Evolutionary conservation across 257 asterid species (phyloP), one percentile per base, ranked within the genome.

Genomic region (Schizonepeta tenuifolia): DNA sequence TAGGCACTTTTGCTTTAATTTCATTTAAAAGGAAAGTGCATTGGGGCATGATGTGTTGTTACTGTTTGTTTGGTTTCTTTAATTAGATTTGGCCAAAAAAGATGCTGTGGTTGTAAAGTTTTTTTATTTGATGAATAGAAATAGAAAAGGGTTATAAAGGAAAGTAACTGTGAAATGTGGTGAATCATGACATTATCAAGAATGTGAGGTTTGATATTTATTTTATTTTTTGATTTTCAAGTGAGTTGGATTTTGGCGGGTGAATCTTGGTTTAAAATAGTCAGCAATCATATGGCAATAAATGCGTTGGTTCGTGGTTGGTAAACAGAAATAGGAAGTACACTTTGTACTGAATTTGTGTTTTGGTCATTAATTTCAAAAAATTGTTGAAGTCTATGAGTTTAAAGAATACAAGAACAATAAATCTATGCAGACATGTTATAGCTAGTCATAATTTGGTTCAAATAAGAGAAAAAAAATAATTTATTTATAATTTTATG

Each of bases 1-100:
- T 36, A 9, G 14, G 2, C 64, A 60, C 81, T 71, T 77, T 77
- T 35, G 64, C 77, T 71, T 77, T 71, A 53, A 20, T 72, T 21
- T 12, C 69, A 73, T 73, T 71, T 21, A 53, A 73, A 68, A 17
- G 73, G 70, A 63, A 73, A 47, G 72, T 69, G 65, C 65, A 9
- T 62, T 36, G 73, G 76, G 22, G 15, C 43, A 36, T 58, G 74
- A 49, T 47, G 35, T 57, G 20, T 24, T 24, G 26, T 22, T 58
- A 33, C 18, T 56, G 54, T 49, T 47, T 40, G 55, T 60, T 50
- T 67, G 33, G 33, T 70, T 71, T 65, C 77, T 64, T 63, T 71
- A 49, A 64, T 76, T 70, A 51, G 28, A 26, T 5, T 47, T 67
- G 18, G 59, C 51, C 66, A 62, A 35, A 64, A 64, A 24, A 43